A percentile compares a stretch with the other conserved stretches of the same genome.
Conservation (phyloP, 345 rosid species). For the Brassica nigra region DNA sequence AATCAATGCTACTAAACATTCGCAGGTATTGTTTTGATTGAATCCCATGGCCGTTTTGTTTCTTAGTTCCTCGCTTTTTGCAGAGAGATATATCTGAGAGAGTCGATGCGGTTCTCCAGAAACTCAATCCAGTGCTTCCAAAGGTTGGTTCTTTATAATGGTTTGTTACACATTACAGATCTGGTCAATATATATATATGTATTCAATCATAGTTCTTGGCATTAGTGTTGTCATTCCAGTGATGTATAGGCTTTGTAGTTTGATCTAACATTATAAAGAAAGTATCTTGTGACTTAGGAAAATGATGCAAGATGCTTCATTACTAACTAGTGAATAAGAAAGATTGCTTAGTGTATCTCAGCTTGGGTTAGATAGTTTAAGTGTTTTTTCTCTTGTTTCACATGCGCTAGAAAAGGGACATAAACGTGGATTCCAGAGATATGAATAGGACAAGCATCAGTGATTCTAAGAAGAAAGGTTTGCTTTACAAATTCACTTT, state of each 20-base stretch:
- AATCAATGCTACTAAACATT: constrained; percentile 39
- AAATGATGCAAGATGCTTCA: constrained; percentile 5
- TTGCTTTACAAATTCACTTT: constrained; percentile 7
- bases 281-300: neutral
- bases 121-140: constrained; percentile 53
- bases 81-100: constrained; percentile 55
- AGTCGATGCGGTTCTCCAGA: constrained; percentile 48
- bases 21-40: constrained; percentile 26
- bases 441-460: constrained; percentile 24
- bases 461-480: constrained; percentile 31
- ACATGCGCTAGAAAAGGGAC: constrained; percentile 38
- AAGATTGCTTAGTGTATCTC: constrained; percentile 2
- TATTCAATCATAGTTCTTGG: neutral
- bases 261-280: neutral
- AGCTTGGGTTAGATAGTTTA: neutral
- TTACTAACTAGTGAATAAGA: neutral
- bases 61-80: constrained; percentile 11
- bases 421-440: constrained; percentile 20
- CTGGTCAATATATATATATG: neutral
- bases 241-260: constrained; percentile 17
- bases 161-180: constrained; percentile 10
- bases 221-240: neutral
- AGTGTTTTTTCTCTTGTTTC: constrained; percentile 13
- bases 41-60: neutral
- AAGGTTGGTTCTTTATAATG: constrained; percentile 47